Evolutionary conservation across 495 filamentous ascomycete species (phyloP).

Genomic region (Talaromyces stipitatus): DNA sequence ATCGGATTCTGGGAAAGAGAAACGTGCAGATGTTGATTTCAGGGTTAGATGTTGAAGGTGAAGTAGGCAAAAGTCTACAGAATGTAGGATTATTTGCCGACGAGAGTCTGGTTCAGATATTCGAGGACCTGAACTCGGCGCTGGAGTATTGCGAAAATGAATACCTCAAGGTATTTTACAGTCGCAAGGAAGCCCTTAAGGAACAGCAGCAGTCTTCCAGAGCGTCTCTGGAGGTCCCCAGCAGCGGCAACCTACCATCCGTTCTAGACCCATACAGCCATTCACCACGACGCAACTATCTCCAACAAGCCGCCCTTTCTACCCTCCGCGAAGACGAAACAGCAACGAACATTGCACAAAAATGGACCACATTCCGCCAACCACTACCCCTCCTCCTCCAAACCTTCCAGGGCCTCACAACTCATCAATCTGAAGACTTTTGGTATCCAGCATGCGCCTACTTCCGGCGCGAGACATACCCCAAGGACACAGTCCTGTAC

Average conservation of each 20-base stretch:
- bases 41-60: conserved; percentile 63
- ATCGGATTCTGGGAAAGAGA: conserved; percentile 64
- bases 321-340: conserved; percentile 57
- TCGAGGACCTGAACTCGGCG: conserved; percentile 85
- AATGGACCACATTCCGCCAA: conserved; percentile 78
- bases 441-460: conserved; percentile 74
- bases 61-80: conserved; percentile 67
- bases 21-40: conserved; percentile 74
- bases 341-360: conserved; percentile 34
- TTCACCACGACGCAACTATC: conserved; percentile 71
- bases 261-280: conserved; percentile 47
- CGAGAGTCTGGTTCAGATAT: conserved; percentile 62
- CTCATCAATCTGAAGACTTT: conserved; percentile 79
- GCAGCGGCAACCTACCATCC: conserved; percentile 10
- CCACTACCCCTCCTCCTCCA: conserved; percentile 87
- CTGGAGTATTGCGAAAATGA: conserved; percentile 94
- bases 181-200: conserved; percentile 32
- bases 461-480: conserved; percentile 59
- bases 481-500: conserved; percentile 67
- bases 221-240: conserved; percentile 46
- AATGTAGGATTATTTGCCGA: conserved; percentile 73
- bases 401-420: conserved; percentile 76
- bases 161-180: conserved; percentile 79
- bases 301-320: conserved; percentile 68
- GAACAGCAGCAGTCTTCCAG: conserved; percentile 10